phyloP scores from a whole-genome alignment of 371 early-diverging fungal genomes.

The Fennellomyces sp. region DNA sequence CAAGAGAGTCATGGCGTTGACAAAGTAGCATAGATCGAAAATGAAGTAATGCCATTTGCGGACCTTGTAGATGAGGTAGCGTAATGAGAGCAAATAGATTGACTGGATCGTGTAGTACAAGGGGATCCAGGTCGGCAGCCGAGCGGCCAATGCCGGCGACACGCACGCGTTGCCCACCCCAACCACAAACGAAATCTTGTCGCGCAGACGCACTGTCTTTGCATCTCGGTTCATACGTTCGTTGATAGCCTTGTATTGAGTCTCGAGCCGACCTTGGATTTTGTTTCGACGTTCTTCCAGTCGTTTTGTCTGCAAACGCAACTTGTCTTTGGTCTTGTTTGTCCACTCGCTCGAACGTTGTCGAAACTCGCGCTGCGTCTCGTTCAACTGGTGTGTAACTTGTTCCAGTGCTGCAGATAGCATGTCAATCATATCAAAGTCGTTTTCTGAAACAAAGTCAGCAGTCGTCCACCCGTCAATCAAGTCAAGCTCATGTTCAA shows the following conservation, averaged over 20 bases:
- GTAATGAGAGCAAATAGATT: slow-evolving; percentile 48
- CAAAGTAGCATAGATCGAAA: slow-evolving; percentile 75
- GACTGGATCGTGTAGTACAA: slow-evolving; percentile 58
- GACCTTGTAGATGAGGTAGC: slow-evolving; percentile 63
- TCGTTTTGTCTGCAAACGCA: slow-evolving; percentile 35
- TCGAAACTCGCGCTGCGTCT: slow-evolving; percentile 38
- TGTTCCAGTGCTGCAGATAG: slow-evolving; percentile 50
- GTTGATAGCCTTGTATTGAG: slow-evolving; percentile 36
- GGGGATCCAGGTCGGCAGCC: slow-evolving; percentile 63
- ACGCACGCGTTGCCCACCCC: slow-evolving; percentile 74
- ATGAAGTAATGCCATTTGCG: slow-evolving; percentile 71
- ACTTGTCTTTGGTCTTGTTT: slow-evolving; percentile 37
- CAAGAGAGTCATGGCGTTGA: slow-evolving; percentile 60
- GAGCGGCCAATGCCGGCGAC: slow-evolving; percentile 58
- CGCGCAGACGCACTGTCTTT: slow-evolving; percentile 59
- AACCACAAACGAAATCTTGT: slow-evolving; percentile 73
- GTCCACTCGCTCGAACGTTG: slow-evolving; percentile 46
- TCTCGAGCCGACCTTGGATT: slow-evolving; percentile 29
- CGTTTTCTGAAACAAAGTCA: slow-evolving; percentile 31
- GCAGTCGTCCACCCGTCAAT: slow-evolving; percentile 26
- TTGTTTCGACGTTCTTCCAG: slow-evolving; percentile 36
- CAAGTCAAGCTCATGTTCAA: slow-evolving; percentile 18
- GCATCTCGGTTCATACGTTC: slow-evolving; percentile 50
- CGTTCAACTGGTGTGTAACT: slow-evolving; percentile 47
- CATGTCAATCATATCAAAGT: slow-evolving; percentile 42